Evolutionary conservation across 2,329 filamentous ascomycete species (phyloP), one percentile per base, ranked within the genome.

Genomic region (Hymenoscyphus scutula): DNA sequence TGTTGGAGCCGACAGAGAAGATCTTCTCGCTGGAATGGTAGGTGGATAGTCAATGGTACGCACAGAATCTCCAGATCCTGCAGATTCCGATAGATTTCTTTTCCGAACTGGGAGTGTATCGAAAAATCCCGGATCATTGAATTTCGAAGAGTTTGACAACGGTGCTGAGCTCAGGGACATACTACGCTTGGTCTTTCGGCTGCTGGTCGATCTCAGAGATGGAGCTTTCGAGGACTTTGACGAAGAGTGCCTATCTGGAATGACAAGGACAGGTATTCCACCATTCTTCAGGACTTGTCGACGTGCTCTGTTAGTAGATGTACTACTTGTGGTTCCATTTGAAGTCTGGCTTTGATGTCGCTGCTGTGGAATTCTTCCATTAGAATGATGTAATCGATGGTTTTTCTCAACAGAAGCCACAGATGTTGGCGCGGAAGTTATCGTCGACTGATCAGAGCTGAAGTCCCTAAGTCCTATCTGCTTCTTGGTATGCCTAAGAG

Each of bases 1-100:
- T 1, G 84, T 86, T 1, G 84, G 83, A 1, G 85, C 85, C 3
- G 86, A 88, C 7, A 88, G 76, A 15, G 85, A 88, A 1, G 86
- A 87, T 48, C 81, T 81, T 53, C 85, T 80, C 37, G 76, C 72
- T 0, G 85, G 85, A 34, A 88, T 80, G 7, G 77, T 75, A 10
- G 85, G 86, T 10, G 85, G 82, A 62, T 80, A 86, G 71, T 88
- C 85, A 60, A 86, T 83, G 0, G 84, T 87, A 29, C 82, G 78
- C n/a, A 71, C 69, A 53, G 72, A 72, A 48, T 70, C 51, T 19
- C 63, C 62, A 38, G 71, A 74, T 10, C 69, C 65, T 32, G 67
- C 68, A 55, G 72, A 74, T 59, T 74, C 72, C 25, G 73, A 74
- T 59, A 69, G 60, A 4, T 70, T 70, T 25, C 71, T 67, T 53